Conservation (phyloP, 768 basidiomycete species). For the Aureoboletus auriporus region DNA sequence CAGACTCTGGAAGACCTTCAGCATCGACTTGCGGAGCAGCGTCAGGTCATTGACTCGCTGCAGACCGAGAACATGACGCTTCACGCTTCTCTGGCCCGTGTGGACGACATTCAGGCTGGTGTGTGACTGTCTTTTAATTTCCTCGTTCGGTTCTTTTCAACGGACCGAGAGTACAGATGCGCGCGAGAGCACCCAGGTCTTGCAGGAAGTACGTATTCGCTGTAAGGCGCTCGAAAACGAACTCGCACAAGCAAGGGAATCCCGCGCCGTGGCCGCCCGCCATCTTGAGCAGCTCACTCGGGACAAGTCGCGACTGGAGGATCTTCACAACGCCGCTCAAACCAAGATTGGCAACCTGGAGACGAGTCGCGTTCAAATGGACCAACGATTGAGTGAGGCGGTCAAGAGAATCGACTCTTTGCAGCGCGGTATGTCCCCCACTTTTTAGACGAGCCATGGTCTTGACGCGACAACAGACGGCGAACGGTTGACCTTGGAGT, state of each 20-base stretch:
- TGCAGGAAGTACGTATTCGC: constrained; percentile 19
- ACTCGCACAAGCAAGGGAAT: constrained; percentile 18
- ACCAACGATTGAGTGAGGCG: constrained; percentile 9
- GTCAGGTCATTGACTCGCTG: constrained; percentile 15
- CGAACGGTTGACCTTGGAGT: constrained; percentile 16
- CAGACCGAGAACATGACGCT: constrained; percentile 26
- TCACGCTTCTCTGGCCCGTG: constrained; percentile 20
- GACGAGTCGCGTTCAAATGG: constrained; percentile 5
- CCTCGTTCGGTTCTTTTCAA: not conserved
- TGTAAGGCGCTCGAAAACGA: constrained; percentile 17
- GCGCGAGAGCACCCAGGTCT: constrained; percentile 6
- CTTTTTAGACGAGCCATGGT: constrained; percentile 29
- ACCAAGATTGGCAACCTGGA: constrained; percentile 17
- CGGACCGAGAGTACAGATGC: constrained; percentile 11
- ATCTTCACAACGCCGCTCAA: constrained; percentile 6
- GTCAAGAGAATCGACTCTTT: constrained; percentile 10
- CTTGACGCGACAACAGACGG: constrained; percentile 16
- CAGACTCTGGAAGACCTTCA: constrained; percentile 11
- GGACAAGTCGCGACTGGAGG: constrained; percentile 24
- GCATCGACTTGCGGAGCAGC: constrained; percentile 16
- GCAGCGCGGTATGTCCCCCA: constrained; percentile 17
- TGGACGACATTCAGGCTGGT: constrained; percentile 33
- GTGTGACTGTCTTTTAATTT: constrained; percentile 2
- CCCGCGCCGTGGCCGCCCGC: constrained; percentile 5
- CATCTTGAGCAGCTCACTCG: constrained; percentile 17